These are phyloP conservation scores for Aspergillus egyptiacus DNA, from an alignment of 495 filamentous ascomycete genomes.

Conservation along the genomic window DNA sequence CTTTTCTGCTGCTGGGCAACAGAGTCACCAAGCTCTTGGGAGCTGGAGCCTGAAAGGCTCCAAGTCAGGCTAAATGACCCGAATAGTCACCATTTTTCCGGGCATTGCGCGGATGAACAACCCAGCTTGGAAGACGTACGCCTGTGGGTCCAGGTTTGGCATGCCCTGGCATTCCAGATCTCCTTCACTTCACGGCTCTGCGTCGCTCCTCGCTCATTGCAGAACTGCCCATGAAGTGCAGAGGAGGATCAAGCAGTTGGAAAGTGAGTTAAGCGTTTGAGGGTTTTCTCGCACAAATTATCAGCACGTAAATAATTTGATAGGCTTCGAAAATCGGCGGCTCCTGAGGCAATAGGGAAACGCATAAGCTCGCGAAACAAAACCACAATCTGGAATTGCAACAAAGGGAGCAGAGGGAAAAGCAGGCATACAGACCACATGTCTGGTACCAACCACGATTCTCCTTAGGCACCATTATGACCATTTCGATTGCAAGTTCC, in stretches of 20 bases:
- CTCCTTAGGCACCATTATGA: not conserved
- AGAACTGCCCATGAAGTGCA: not conserved
- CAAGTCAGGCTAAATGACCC: too few relatives aligned
- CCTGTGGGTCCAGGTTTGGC: too few relatives aligned
- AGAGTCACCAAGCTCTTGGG: too few relatives aligned
- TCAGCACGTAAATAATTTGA: not conserved
- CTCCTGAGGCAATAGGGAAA: not conserved
- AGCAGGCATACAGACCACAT: not conserved
- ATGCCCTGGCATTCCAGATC: not conserved
- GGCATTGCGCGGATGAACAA: too few relatives aligned
- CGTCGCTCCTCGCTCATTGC: not conserved
- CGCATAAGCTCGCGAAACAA: not conserved
- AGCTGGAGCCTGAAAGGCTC: too few relatives aligned
- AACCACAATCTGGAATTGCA: not conserved
- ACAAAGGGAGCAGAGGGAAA: not conserved
- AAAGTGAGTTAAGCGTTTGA: not conserved
- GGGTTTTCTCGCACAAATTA: not conserved
- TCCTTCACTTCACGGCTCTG: not conserved
- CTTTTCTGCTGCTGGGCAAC: too few relatives aligned
- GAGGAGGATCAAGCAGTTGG: not conserved
- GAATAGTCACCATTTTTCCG: too few relatives aligned
- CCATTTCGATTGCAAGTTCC: not conserved
- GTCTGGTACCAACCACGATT: not conserved
- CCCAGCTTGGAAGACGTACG: too few relatives aligned
- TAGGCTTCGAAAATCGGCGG: not conserved